Evolutionary conservation across 768 basidiomycete species (phyloP), one percentile per base, ranked within the genome.

Genomic region (Tricholoma terreum): DNA sequence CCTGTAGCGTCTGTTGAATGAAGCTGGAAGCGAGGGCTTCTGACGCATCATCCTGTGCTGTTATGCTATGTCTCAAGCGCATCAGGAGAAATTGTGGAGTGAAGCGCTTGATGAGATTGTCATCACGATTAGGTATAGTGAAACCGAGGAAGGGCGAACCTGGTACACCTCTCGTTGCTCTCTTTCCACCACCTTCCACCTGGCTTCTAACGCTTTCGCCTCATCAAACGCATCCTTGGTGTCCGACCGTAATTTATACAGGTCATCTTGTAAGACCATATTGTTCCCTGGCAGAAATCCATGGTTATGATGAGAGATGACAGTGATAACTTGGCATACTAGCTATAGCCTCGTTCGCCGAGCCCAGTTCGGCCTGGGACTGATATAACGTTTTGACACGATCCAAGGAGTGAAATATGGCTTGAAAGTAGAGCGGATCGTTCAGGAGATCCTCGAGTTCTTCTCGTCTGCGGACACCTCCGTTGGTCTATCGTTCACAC

Each of bases 91-190:
- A 96, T 63, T 92, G 89, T 0, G 92, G 87, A 2, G 85, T 84
- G 65, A 90, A 89, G 48, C 90, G 84, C 94, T 97, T 58, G 17
- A 36, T n/a, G 12, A 38, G 17, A 24, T 27, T 24, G 19, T 52
- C 21, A 49, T 15, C 17, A 50, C n/a, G 40, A 31, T 34, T 49
- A 17, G 36, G 17, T 33, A 22, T 43, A 19, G 21, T 24, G 7
- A 43, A 1, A 40, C 53, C 40, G 31, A 43, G 21, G 11, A n/a
- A 15, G 10, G 34, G 64, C 73, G 56, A 27, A 92, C 95, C 77
- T 94, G 92, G 67, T 95, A 96, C 17, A 94, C 80, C 27, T 92
- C 91, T 52, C 77, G 83, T 73, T 98, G 96, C 64, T 94, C 92
- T 62, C 85, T 85, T 58, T 97, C 93, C 6, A 97, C 66, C 50